Percentiles rank a stretch among this genome's conserved stretches.
These are phyloP conservation scores for Dictyostelium firmibasis DNA, from an alignment of 78 protist species.

Conservation along the genomic window DNA sequence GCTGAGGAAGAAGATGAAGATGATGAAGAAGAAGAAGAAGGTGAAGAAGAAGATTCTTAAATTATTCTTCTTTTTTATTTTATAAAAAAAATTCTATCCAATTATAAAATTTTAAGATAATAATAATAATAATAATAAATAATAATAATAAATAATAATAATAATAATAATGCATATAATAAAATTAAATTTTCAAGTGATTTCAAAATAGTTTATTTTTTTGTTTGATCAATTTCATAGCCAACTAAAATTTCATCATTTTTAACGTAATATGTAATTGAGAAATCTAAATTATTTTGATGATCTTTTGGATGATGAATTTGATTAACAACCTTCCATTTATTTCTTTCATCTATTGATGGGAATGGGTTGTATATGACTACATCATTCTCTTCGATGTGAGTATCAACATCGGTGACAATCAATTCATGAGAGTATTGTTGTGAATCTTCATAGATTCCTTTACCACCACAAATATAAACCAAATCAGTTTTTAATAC, in stretches of 20 bases:
- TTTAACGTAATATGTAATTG: background rate
- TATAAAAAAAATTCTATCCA: background rate
- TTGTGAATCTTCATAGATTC: background rate
- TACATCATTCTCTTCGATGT: background rate
- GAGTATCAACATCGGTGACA: background rate
- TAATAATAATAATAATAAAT: too few species aligned
- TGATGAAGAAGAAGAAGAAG: constrained; percentile 45
- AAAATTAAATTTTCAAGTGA: too few species aligned
- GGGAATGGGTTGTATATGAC: background rate
- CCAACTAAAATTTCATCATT: background rate
- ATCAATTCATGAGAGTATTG: background rate
- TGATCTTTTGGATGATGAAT: background rate
- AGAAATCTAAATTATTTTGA: background rate
- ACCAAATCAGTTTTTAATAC: background rate
- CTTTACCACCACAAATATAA: constrained; percentile 11
- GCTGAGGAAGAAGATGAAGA: constrained; percentile 75
- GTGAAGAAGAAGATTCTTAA: background rate
- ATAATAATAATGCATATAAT: too few species aligned
- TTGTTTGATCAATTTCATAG: background rate
- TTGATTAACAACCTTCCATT: background rate
- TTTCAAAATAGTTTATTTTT: too few species aligned
- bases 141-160: too few species aligned
- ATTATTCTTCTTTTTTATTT: background rate
- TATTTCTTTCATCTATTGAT: background rate
- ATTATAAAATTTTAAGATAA: too few species aligned